Evolutionary conservation across 768 basidiomycete genomes (phyloP).

Genomic region (Tricholoma hemisulphureum): DNA sequence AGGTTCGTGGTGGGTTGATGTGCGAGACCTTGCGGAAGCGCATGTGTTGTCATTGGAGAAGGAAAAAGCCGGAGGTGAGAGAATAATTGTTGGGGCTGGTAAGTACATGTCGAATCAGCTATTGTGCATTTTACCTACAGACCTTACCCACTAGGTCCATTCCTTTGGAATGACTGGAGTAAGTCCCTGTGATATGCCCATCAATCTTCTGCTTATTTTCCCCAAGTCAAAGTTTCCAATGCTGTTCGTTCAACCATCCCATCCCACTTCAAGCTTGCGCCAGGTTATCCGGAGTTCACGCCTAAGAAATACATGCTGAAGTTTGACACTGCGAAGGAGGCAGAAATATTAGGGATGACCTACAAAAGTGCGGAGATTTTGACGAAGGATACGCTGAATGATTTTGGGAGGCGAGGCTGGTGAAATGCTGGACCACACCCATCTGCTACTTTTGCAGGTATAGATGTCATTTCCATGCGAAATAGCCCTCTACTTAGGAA

Average conservation of each 20-base stretch:
- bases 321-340: conserved; percentile 28
- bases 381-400: conserved; percentile 28
- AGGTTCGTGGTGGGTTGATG: conserved; percentile 44
- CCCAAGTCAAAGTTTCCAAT: conserved; percentile 34
- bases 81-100: conserved; percentile 47
- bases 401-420: conserved; percentile 35
- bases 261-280: conserved; percentile 21
- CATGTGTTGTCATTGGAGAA: conserved; percentile 53
- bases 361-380: conserved; percentile 30
- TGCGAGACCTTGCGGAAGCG: conserved; percentile 54
- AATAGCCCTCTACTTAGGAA: too few relatives aligned
- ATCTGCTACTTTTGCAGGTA: too few relatives aligned
- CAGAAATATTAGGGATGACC: conserved; percentile 30
- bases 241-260: conserved; percentile 23
- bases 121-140: background rate
- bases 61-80: conserved; percentile 51
- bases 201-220: background rate
- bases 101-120: background rate
- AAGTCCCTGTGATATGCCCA: conserved; percentile 8
- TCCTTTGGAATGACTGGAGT: conserved; percentile 38
- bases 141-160: conserved; percentile 2
- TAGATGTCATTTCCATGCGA: too few relatives aligned
- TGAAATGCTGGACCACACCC: conserved; percentile 14
- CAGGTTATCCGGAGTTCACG: conserved; percentile 32
- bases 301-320: conserved; percentile 13